Evolutionary conservation across 2,329 filamentous ascomycete species (phyloP), one percentile per base, ranked within the genome.

Genomic region (Aspergillaceae sp.): DNA sequence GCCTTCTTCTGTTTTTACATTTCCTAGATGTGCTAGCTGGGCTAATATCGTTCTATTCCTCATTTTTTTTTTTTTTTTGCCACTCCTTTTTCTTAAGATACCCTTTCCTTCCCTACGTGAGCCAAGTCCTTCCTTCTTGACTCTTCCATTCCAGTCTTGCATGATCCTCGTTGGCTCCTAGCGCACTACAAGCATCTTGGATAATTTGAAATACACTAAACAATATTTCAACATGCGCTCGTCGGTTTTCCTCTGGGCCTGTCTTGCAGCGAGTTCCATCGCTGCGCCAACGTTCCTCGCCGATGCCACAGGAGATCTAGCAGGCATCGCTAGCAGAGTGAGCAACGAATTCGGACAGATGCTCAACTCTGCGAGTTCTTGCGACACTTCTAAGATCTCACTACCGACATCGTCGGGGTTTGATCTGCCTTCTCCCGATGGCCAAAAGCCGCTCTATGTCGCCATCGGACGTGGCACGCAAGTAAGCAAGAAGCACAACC

Each of bases 401-500:
- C 59, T 68, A 49, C 70, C 70, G 4, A 52, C 64, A 74, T 79
- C 74, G 52, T 73, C 80, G 19, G 19, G 19, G 40, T 73, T 73
- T 5, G 70, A 78, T 10, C 75, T 94, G 5, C 81, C 84, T 9
- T 52, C 73, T 5, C 80, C 79, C 0, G 54, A 71, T 5, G 85
- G 83, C 46, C 72, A 87, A 29, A 71, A 62, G 3, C 74, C 94
- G 43, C 77, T 80, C 61, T 87, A 94, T 67, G 84, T 96, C 45
- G 87, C 85, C 61, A 74, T 96, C 51, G 91, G 91, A 58, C 83
- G 87, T 40, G 91, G 91, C 49, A 92, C 86, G 5, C 71, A 74
- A 63, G 71, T 74, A 64, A 51, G 63, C 29, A 33, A 19, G 37
- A 19, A 41, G 36, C 29, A 6, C 10, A n/a, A 7, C 7, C n/a